Conservation (phyloP, 176 grass and related monocot genomes). For the Carex littledalei region DNA sequence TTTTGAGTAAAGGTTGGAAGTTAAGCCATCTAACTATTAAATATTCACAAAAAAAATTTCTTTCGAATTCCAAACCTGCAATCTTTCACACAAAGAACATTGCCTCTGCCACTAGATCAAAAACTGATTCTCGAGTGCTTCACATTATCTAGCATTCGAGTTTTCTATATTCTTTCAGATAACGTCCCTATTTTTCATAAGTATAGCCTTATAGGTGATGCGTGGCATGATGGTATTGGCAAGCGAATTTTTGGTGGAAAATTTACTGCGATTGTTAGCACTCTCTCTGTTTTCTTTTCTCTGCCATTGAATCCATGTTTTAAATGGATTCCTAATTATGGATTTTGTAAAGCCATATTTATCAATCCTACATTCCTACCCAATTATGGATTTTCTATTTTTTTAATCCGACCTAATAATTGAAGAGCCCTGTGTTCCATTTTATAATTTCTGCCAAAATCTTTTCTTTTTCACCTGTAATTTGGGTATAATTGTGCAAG, state of each 20-base stretch:
- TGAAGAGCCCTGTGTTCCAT: background rate
- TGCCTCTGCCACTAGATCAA: too few species aligned
- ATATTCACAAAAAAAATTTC: too few species aligned
- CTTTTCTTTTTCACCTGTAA: background rate
- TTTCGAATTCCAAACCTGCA: too few species aligned
- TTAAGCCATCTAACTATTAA: too few species aligned
- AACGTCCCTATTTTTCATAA: too few species aligned
- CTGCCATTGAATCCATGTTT: background rate
- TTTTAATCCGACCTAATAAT: background rate
- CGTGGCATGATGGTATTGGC: too few species aligned
- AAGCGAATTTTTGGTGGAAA: background rate
- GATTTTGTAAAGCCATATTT: background rate
- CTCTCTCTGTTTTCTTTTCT: background rate
- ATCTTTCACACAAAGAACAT: fast-evolving
- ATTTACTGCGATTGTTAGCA: too few species aligned
- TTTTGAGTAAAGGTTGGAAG: too few species aligned
- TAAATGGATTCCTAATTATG: background rate
- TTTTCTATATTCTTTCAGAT: too few species aligned
- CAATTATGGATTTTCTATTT: background rate
- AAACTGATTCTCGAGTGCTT: too few species aligned
- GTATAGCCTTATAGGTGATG: too few species aligned
- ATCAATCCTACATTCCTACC: background rate
- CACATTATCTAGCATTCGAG: too few species aligned
- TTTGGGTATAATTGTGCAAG: background rate
- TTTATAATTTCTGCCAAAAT: background rate